Evolutionary conservation across 495 filamentous ascomycete genomes (phyloP).

Genomic region (Podospora tetraspora): DNA sequence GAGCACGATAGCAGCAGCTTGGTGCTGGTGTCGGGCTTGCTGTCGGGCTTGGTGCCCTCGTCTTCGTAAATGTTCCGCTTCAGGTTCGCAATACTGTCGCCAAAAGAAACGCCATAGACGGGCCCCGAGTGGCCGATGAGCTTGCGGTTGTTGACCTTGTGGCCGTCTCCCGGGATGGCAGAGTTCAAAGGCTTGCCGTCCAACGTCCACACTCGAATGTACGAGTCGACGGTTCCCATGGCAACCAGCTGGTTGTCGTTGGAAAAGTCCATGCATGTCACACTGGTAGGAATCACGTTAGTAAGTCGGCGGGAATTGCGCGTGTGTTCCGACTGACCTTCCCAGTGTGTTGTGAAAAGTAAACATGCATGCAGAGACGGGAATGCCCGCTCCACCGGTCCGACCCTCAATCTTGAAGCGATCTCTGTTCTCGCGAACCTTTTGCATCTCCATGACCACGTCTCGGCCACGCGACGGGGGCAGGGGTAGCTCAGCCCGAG

Average conservation of each 20-base stretch:
- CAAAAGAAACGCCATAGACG: constrained; percentile 85
- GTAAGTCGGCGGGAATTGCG: neutral
- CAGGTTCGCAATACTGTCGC: constrained; percentile 60
- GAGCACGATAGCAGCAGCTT: constrained; percentile 81
- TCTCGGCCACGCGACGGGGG: constrained; percentile 83
- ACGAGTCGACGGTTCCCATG: constrained; percentile 83
- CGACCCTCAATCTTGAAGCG: constrained; percentile 75
- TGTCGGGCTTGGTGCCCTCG: constrained; percentile 49
- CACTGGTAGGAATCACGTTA: constrained; percentile 46
- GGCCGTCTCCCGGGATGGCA: constrained; percentile 30
- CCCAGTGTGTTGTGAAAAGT: constrained; percentile 96
- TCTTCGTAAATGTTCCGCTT: constrained; percentile 40
- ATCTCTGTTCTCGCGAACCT: constrained; percentile 90
- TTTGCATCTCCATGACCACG: constrained; percentile 87
- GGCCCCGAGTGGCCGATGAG: constrained; percentile 88
- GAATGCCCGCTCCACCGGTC: constrained; percentile 73
- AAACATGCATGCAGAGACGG: constrained; percentile 85
- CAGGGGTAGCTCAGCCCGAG: constrained; percentile 69
- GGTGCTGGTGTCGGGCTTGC: constrained; percentile 57
- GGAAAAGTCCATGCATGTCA: constrained; percentile 90
- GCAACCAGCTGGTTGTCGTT: constrained; percentile 80
- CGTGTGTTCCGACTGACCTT: constrained; percentile 50
- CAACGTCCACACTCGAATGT: constrained; percentile 87
- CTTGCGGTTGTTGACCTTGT: constrained; percentile 58
- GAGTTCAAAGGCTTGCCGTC: constrained; percentile 68